Evolutionary conservation across 495 filamentous ascomycete genomes (phyloP).

Genomic region (Neurospora cerealis): DNA sequence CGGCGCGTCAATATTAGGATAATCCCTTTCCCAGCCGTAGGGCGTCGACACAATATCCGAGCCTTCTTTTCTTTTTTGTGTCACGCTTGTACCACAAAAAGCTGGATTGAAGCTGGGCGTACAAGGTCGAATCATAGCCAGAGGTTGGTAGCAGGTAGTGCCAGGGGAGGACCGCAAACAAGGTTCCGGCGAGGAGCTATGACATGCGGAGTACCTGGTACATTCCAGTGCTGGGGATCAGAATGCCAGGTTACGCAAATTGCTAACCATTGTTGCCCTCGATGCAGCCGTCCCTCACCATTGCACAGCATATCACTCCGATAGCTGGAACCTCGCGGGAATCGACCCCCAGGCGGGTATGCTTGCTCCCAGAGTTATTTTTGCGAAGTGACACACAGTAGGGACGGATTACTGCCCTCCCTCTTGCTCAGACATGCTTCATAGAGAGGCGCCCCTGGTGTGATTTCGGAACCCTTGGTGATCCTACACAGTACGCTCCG

Average conservation of each 20-base stretch:
- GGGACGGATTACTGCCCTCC: background rate
- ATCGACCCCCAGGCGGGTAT: background rate
- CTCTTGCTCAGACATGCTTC: background rate
- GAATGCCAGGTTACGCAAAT: background rate
- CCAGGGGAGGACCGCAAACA: background rate
- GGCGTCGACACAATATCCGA: background rate
- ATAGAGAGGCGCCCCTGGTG: background rate
- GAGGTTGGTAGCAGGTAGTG: background rate
- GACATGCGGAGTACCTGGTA: background rate
- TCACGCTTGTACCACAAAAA: background rate
- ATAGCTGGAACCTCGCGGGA: background rate
- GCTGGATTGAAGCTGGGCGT: background rate
- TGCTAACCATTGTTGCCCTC: background rate
- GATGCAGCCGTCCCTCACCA: background rate
- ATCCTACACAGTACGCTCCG: background rate
- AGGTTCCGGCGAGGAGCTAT: background rate
- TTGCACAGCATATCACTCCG: background rate
- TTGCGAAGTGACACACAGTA: background rate
- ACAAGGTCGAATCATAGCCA: background rate
- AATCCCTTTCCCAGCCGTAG: background rate
- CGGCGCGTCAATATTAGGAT: background rate
- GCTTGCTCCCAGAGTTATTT: background rate
- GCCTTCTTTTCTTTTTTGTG: background rate
- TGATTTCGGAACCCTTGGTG: background rate
- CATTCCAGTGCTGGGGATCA: background rate